Evolutionary conservation across 805 yeast genomes (phyloP).

Genomic region (Metschnikowia anglica): DNA sequence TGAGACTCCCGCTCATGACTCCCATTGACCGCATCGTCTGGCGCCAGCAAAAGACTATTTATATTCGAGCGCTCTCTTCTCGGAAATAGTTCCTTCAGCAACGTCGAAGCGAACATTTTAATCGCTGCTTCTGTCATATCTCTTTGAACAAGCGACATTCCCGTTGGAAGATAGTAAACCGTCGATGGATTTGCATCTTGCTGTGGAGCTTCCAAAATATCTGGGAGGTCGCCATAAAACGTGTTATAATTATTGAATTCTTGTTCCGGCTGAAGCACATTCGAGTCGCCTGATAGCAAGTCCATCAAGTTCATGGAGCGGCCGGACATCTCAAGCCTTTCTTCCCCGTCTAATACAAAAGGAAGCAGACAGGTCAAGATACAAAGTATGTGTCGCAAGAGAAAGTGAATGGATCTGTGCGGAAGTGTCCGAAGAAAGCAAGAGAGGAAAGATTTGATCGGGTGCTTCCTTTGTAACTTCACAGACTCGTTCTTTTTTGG

Average conservation of each 20-base stretch:
- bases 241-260: constrained; percentile 5
- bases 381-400: too few relatives aligned
- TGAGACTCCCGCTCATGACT: not conserved
- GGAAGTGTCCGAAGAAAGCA: too few relatives aligned
- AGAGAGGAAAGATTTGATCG: too few relatives aligned
- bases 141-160: constrained; percentile 33
- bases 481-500: too few relatives aligned
- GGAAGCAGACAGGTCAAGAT: too few relatives aligned
- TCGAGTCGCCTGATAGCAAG: constrained; percentile 34
- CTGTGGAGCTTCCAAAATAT: not conserved
- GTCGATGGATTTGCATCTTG: constrained; percentile 11
- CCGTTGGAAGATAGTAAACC: constrained; percentile 37
- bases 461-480: too few relatives aligned
- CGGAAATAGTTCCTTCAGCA: constrained; percentile 24
- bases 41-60: constrained; percentile 33
- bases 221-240: constrained; percentile 2
- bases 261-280: constrained; percentile 6
- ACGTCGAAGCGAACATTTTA: constrained; percentile 29
- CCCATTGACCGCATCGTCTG: constrained; percentile 13
- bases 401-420: too few relatives aligned
- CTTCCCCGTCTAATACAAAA: not conserved
- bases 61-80: constrained; percentile 34
- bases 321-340: constrained; percentile 1
- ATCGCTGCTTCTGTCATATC: constrained; percentile 35
- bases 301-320: constrained; percentile 40